These are phyloP conservation scores for Arthroderma uncinatum DNA, from an alignment of 2,329 filamentous ascomycete genomes.

Conservation along the genomic window DNA sequence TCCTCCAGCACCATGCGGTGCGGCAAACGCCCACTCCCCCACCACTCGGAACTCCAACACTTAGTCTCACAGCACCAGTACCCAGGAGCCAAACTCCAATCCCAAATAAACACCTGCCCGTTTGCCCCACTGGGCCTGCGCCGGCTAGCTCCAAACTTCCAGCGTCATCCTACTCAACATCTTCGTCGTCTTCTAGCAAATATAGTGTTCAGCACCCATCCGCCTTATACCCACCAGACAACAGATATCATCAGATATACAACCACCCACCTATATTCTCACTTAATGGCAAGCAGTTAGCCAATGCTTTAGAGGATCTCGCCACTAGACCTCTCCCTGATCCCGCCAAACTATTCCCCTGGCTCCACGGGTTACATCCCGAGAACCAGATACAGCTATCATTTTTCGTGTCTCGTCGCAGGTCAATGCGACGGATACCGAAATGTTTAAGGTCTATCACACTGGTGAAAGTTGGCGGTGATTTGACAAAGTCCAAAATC, in stretches of 20 bases:
- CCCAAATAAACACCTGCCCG: constrained; percentile 83
- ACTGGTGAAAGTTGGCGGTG: constrained; percentile 77
- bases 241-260: constrained; percentile 48
- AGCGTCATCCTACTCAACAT: constrained; percentile 52
- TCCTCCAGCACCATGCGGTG: constrained; percentile 37
- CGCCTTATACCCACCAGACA: constrained; percentile 60
- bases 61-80: constrained; percentile 42
- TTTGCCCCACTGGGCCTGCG: constrained; percentile 69
- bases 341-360: constrained; percentile 80
- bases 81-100: constrained; percentile 52
- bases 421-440: constrained; percentile 57
- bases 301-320: constrained; percentile 61
- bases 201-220: constrained; percentile 49
- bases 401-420: constrained; percentile 74
- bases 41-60: constrained; percentile 35
- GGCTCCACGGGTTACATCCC: constrained; percentile 86
- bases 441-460: constrained; percentile 70
- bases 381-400: constrained; percentile 79
- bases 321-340: constrained; percentile 73
- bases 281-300: constrained; percentile 57
- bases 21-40: constrained; percentile 41
- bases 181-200: constrained; percentile 40
- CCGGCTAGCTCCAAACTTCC: constrained; percentile 30
- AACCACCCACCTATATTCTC: constrained; percentile 55
- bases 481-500: constrained; percentile 60